Conservation (phyloP, 164 flowering plant species). For the Akebia trifoliata region DNA sequence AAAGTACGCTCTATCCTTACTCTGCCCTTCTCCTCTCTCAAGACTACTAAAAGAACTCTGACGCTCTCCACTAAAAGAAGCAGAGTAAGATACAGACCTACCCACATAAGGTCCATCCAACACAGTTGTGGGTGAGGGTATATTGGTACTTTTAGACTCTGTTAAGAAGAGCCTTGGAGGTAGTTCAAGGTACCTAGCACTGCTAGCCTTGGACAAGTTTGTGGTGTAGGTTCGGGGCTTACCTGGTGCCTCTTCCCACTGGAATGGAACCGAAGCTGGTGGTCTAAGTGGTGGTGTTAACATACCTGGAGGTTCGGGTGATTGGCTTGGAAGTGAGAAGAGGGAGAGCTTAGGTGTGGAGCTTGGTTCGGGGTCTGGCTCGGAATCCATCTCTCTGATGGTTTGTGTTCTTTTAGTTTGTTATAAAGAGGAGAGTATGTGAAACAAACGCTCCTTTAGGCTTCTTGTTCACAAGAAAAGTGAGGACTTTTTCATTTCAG, state of each 20-base stretch:
- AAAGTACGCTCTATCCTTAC: conserved; percentile 6
- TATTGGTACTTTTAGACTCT: conserved; percentile 14
- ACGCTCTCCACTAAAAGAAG: conserved; percentile 22
- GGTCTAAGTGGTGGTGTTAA: conserved; percentile 52
- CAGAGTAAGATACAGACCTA: conserved; percentile 28
- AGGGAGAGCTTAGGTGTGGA: conserved; percentile 50
- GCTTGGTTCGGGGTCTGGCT: conserved; percentile 12
- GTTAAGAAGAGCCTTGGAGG: conserved; percentile 53
- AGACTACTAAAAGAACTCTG: neutral
- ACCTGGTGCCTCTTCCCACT: conserved; percentile 87
- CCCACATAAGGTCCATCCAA: conserved; percentile 54
- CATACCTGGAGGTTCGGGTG: conserved; percentile 39
- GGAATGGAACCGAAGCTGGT: conserved; percentile 55
- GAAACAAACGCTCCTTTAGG: too few species aligned
- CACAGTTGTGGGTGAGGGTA: conserved; percentile 59
- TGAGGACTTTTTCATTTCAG: too few species aligned
- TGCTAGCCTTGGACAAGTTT: neutral
- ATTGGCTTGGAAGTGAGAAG: conserved; percentile 35
- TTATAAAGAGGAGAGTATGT: too few species aligned
- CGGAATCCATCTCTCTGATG: conserved; percentile 19
- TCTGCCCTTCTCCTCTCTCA: neutral
- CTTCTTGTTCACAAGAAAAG: too few species aligned
- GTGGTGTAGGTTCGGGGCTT: conserved; percentile 34
- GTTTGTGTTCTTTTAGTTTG: too few species aligned
- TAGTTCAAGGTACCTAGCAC: conserved; percentile 42